phyloP scores from a whole-genome alignment of 371 early-diverging fungal species.

The Mucor velutinosus region DNA sequence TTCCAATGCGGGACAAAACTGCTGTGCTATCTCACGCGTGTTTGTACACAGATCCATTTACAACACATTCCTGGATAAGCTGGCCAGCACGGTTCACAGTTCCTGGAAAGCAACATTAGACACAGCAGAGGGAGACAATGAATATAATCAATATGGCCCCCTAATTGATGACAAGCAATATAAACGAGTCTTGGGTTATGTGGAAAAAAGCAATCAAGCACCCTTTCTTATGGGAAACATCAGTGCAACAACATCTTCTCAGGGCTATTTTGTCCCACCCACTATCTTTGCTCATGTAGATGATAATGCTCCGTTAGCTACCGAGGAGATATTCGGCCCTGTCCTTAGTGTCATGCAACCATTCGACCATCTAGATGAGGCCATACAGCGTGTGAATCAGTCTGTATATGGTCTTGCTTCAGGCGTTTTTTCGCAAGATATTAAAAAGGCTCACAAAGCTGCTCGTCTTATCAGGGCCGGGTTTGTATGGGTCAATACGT shows the following conservation, averaged over 20 bases:
- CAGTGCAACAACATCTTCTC: constrained; percentile 11
- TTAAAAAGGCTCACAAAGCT: constrained; percentile 62
- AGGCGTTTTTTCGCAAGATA: constrained; percentile 77
- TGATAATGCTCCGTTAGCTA: constrained; percentile 58
- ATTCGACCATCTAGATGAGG: constrained; percentile 74
- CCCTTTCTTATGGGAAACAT: constrained; percentile 7
- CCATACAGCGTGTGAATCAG: constrained; percentile 67
- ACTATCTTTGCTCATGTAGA: constrained; percentile 65
- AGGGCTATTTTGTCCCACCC: constrained; percentile 72
- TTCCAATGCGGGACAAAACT: constrained; percentile 85
- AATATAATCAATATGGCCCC: constrained; percentile 58
- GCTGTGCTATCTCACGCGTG: constrained; percentile 84
- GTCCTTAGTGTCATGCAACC: constrained; percentile 71
- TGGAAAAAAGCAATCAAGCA: background rate
- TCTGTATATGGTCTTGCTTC: constrained; percentile 79
- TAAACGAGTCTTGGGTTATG: constrained; percentile 52
- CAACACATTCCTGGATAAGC: constrained; percentile 59
- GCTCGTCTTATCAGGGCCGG: constrained; percentile 46
- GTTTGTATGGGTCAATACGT: constrained; percentile 53
- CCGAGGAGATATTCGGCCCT: constrained; percentile 90
- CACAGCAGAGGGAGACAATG: background rate
- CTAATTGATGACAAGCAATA: constrained; percentile 77
- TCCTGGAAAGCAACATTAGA: constrained; percentile 20
- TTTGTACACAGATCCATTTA: constrained; percentile 73
- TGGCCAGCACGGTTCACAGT: constrained; percentile 45